These are phyloP conservation scores for Sabuloglossum arenarium DNA, from an alignment of 495 filamentous ascomycete genomes.

Conservation along the genomic window DNA sequence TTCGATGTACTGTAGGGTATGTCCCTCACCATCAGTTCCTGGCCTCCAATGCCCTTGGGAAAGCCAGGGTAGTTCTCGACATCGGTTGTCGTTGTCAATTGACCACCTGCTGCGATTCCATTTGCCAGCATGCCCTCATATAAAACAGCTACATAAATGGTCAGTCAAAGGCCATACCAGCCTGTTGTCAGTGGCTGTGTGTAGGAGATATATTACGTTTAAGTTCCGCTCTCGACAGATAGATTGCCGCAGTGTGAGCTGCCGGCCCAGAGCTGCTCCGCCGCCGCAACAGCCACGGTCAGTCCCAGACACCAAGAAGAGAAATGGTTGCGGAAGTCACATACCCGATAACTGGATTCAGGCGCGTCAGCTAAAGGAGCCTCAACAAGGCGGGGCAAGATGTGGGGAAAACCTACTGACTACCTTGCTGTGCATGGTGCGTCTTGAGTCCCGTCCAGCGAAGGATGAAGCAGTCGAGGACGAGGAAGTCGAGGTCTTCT, in stretches of 20 bases:
- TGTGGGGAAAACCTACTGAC: conserved; percentile 34
- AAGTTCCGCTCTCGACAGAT: conserved; percentile 83
- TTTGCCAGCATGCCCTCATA: conserved; percentile 98
- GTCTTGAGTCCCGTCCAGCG: background rate
- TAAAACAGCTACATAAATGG: conserved; percentile 40
- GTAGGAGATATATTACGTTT: conserved; percentile 28
- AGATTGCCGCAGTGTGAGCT: conserved; percentile 91
- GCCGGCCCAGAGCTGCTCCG: conserved; percentile 74
- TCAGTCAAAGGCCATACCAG: conserved; percentile 6
- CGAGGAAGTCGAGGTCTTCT: conserved; percentile 18
- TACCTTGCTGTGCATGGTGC: conserved; percentile 64
- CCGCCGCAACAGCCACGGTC: background rate
- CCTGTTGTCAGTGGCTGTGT: background rate
- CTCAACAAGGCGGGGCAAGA: background rate
- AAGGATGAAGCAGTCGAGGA: conserved; percentile 21
- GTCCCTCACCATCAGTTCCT: conserved; percentile 58
- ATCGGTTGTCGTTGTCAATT: conserved; percentile 94
- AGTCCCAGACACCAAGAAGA: conserved; percentile 7
- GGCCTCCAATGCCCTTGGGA: conserved; percentile 65
- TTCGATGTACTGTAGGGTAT: background rate
- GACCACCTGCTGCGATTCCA: conserved; percentile 85
- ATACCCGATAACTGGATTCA: conserved; percentile 16
- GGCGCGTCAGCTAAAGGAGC: background rate
- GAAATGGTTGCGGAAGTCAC: conserved; percentile 1
- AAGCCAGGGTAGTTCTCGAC: conserved; percentile 97